A percentile compares a stretch with the other conserved stretches of the same genome.
Conservation (phyloP, 2,329 filamentous ascomycete species). For the Blastomyces parvus region DNA sequence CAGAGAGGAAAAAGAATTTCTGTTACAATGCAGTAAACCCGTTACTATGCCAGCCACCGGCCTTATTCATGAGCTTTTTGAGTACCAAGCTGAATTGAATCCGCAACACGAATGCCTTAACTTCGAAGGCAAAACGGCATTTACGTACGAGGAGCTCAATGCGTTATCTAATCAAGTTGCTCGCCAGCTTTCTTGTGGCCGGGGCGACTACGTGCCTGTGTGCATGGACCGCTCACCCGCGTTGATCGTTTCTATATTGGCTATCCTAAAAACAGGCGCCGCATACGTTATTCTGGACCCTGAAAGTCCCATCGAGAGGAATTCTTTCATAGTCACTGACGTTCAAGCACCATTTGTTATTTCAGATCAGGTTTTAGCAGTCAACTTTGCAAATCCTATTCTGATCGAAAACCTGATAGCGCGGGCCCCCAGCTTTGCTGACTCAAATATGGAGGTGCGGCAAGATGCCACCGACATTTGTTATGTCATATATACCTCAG, state of each 20-base stretch:
- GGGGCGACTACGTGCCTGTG: slow-evolving; percentile 7
- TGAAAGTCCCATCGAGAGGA: background rate
- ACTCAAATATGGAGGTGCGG: background rate
- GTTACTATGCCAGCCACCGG: background rate
- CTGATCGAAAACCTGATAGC: slow-evolving; percentile 14
- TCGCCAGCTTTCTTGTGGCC: background rate
- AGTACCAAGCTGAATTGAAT: slow-evolving; percentile 2
- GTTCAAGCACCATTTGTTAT: slow-evolving; percentile 13
- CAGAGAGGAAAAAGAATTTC: background rate
- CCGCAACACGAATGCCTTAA: slow-evolving; percentile 2
- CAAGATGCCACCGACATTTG: slow-evolving; percentile 3
- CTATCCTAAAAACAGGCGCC: slow-evolving; percentile 10
- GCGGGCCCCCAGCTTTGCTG: background rate
- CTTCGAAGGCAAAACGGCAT: slow-evolving; percentile 1
- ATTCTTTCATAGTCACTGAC: slow-evolving; percentile 7
- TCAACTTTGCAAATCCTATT: slow-evolving; percentile 9
- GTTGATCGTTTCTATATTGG: slow-evolving; percentile 4
- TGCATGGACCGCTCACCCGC: slow-evolving; percentile 7
- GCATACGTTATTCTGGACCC: slow-evolving; percentile 12
- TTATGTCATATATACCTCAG: slow-evolving; percentile 76
- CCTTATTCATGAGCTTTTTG: slow-evolving; percentile 7
- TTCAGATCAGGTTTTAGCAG: slow-evolving; percentile 14
- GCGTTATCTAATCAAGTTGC: slow-evolving; percentile 6
- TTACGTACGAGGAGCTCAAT: slow-evolving; percentile 7
- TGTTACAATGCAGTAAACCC: background rate